Evolutionary conservation across 768 basidiomycete genomes (phyloP), one percentile per base, ranked within the genome.

Genomic region (Mycena polygramma): DNA sequence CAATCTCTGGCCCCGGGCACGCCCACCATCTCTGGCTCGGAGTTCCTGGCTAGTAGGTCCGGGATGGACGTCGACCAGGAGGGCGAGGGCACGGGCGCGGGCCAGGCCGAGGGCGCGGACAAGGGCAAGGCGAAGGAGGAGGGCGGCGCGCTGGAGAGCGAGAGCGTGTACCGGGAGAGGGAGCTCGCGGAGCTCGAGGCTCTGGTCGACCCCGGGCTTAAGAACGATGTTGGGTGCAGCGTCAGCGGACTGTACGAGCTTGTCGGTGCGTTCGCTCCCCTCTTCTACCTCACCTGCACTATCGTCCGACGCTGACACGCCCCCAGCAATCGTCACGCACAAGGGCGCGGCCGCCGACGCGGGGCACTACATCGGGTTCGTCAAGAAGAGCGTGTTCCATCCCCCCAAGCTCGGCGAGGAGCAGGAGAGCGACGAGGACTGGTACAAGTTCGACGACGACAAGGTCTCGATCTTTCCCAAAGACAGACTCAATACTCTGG

Each of bases 401-500:
- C 83, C 83, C 5, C 75, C 81, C 24, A 79, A 78, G 71, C 59
- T 75, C 49, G 70, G 73, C 35, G 85, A 85, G 66, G 79, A 84
- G 55, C 83, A 88, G 48, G 90, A 91, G 57, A 89, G 90, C 53
- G 91, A 94, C 57, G 92, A 93, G 70, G 92, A 93, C 77, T 94
- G 97, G 97, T 94, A 93, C 83, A 97, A 97, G 82, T 98, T 97
- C 76, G 97, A 98, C 76, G 96, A 98, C 74, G 95, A 97, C 73
- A 97, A 95, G 81, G 97, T 95, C 46, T 92, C 94, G 20, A 73
- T 91, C 63, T 97, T 99, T 80, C 90, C 90, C 1, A 88, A 87
- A 79, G 96, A 96, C 78, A 97, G 95, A 81, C 83, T 99, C 68
- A 77, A 87, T 35, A 90, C 90, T 10, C 86, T 98, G 66, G 96